These are phyloP conservation scores for Setaria italica DNA, from an alignment of 202 grass and related monocot species.

Conservation along the genomic window DNA sequence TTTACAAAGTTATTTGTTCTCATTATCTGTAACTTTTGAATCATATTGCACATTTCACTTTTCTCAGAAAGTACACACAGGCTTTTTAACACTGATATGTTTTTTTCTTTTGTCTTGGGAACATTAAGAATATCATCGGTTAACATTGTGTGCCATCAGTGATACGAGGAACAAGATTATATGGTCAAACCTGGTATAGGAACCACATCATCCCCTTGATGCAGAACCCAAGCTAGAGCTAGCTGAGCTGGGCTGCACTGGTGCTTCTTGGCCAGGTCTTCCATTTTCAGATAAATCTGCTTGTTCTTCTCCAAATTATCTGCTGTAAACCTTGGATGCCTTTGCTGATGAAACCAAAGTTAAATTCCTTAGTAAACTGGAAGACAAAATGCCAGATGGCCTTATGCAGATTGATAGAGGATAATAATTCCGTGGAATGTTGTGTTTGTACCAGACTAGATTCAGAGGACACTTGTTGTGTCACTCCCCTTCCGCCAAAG, in stretches of 20 bases:
- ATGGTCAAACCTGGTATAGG: slow-evolving; percentile 76
- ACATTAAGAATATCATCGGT: background rate
- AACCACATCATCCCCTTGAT: slow-evolving; percentile 78
- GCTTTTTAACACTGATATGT: background rate
- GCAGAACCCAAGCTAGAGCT: slow-evolving; percentile 79
- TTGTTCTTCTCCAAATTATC: slow-evolving; percentile 88
- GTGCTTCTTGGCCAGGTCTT: slow-evolving; percentile 60
- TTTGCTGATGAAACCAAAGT: slow-evolving; percentile 37
- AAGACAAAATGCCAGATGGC: background rate
- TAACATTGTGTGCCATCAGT: background rate
- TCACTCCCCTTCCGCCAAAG: slow-evolving; percentile 70
- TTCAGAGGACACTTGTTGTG: slow-evolving; percentile 42
- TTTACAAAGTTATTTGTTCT: background rate
- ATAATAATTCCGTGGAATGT: background rate
- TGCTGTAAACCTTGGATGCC: slow-evolving; percentile 59
- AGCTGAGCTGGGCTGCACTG: slow-evolving; percentile 72
- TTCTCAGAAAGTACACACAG: background rate
- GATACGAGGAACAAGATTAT: background rate
- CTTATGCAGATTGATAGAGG: background rate
- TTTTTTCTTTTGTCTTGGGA: background rate
- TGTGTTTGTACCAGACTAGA: slow-evolving; percentile 14
- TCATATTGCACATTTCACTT: background rate
- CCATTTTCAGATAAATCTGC: slow-evolving; percentile 57
- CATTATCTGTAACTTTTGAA: background rate
- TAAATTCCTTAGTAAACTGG: background rate